A percentile compares a stretch with the other conserved stretches of the same genome.
Evolutionary conservation across 1,284 basidiomycete species (phyloP).

Genomic region (Coniferiporia weirii): DNA sequence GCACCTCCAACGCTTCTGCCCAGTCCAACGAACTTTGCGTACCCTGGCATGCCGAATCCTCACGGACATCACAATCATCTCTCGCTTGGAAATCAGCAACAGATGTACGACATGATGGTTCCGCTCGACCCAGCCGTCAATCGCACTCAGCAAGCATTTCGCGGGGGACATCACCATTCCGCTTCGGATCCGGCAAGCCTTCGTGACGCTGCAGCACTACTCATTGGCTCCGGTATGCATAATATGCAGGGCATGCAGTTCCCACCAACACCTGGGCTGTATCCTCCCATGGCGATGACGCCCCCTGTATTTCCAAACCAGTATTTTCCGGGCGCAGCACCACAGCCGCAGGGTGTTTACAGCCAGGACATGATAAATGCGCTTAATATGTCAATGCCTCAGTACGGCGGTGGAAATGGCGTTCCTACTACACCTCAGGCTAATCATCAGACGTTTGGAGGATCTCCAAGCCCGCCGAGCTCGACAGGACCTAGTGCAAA

Average conservation of each 20-base stretch:
- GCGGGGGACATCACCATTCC: conserved; percentile 60
- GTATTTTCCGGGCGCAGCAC: conserved; percentile 42
- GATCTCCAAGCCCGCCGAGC: conserved; percentile 27
- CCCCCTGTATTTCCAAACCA: conserved; percentile 62
- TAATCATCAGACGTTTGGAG: conserved; percentile 32
- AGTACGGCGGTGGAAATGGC: conserved; percentile 54
- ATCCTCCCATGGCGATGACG: conserved; percentile 42
- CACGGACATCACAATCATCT: conserved; percentile 33
- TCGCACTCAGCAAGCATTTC: conserved; percentile 71
- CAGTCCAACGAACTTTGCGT: conserved; percentile 50
- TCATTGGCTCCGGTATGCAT: conserved; percentile 52
- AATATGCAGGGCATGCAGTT: conserved; percentile 34
- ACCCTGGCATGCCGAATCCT: conserved; percentile 47
- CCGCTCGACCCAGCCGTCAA: conserved; percentile 55
- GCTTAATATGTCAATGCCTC: conserved; percentile 32
- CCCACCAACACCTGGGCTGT: conserved; percentile 34
- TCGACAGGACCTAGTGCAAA: conserved; percentile 73
- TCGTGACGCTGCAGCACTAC: conserved; percentile 59
- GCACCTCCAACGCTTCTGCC: conserved; percentile 36
- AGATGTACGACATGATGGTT: conserved; percentile 74
- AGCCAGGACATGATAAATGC: conserved; percentile 53
- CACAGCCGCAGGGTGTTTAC: conserved; percentile 49
- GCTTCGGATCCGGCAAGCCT: conserved; percentile 69
- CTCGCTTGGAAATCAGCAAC: conserved; percentile 64
- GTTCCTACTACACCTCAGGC: conserved; percentile 33